Base-by-base conservation (phyloP, 148 eudicot species). In the Heliamphora exappendiculata region DNA sequence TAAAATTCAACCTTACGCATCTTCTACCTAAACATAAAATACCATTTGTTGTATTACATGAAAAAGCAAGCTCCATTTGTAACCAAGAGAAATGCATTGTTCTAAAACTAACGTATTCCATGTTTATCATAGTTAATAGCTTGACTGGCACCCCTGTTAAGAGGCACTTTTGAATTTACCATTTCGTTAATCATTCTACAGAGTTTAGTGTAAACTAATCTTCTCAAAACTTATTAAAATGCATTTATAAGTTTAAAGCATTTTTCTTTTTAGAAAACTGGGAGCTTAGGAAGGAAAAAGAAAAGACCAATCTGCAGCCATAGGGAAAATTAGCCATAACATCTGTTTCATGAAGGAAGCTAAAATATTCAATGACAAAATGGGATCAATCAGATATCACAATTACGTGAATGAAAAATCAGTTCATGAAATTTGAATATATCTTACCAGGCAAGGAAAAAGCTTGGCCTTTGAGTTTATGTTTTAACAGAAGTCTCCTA, bases 381-480 rank as follows among this genome's bases (percentile, higher is more conserved):
- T 26, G 12, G 44, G 36, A 60, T 24, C 76, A 34, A 42, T 44
- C 45, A 28, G 22, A 70, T 1, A 41, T 16, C 41, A 62, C 67
- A 58, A 64, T 36, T 36, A 16, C 39, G 26, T 65, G 64, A 39
- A 33, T 39, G 73, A 67, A 68, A 29, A 37, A 53, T 37, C 57
- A 58, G 54, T 68, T 19, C 58, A 62, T 47, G 12, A 53, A 60
- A 12, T 39, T 22, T 31, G 3, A 17, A 57, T 29, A 78, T 19
- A n/a, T 78, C 93, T 84, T 81, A 95, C 99, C 86, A 75, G 94
- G 94, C 86, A 95, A 85, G 67, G 98, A 91, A 88, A 89, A 93
- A 67, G 91, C 84, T 75, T 95, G 86, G 76, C 97, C 98, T 85
- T 88, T 91, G 76, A 95, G 87, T 83, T 87, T 95, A 81, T 92